Evolutionary conservation across 164 flowering plant genomes (phyloP).

Genomic region (Aristolochia californica): DNA sequence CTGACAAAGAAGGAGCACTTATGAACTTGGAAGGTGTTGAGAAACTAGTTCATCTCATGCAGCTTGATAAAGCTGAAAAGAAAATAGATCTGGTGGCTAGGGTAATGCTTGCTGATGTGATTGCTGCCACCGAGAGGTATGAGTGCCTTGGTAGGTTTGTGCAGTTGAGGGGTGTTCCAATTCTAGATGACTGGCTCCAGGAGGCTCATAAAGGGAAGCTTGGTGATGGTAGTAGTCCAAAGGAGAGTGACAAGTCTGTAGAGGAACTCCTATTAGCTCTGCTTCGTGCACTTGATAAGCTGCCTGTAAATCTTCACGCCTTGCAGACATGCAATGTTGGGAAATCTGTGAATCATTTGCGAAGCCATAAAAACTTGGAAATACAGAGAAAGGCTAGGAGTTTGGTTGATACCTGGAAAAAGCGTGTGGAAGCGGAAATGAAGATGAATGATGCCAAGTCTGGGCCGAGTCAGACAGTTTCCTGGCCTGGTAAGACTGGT

Average conservation of each 20-base stretch:
- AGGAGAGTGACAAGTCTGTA: slow-evolving; percentile 54
- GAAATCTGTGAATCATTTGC: slow-evolving; percentile 73
- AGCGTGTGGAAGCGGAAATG: slow-evolving; percentile 93
- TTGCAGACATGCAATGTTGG: slow-evolving; percentile 76
- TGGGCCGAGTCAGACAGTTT: slow-evolving; percentile 41
- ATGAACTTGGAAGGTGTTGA: slow-evolving; percentile 66
- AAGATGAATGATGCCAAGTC: slow-evolving; percentile 68
- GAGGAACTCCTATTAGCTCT: slow-evolving; percentile 79
- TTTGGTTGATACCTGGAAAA: slow-evolving; percentile 98
- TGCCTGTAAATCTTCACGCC: slow-evolving; percentile 83
- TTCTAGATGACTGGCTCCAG: slow-evolving; percentile 91
- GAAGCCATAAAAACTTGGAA: slow-evolving; percentile 45
- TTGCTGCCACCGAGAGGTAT: slow-evolving; percentile 59
- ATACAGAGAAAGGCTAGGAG: slow-evolving; percentile 60
- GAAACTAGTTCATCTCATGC: slow-evolving; percentile 66
- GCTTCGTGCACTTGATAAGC: slow-evolving; percentile 86
- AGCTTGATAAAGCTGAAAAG: slow-evolving; percentile 45
- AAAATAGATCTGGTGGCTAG: slow-evolving; percentile 59
- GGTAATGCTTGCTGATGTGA: slow-evolving; percentile 60
- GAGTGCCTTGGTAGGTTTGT: slow-evolving; percentile 80
- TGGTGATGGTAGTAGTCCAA: slow-evolving; percentile 47
- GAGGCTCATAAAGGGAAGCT: slow-evolving; percentile 77
- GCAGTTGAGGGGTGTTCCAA: slow-evolving; percentile 68
- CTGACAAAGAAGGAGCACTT: slow-evolving; percentile 55
- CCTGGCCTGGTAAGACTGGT: slow-evolving; percentile 52